Conservation (phyloP, 495 filamentous ascomycete genomes). For the Podospora comata region DNA sequence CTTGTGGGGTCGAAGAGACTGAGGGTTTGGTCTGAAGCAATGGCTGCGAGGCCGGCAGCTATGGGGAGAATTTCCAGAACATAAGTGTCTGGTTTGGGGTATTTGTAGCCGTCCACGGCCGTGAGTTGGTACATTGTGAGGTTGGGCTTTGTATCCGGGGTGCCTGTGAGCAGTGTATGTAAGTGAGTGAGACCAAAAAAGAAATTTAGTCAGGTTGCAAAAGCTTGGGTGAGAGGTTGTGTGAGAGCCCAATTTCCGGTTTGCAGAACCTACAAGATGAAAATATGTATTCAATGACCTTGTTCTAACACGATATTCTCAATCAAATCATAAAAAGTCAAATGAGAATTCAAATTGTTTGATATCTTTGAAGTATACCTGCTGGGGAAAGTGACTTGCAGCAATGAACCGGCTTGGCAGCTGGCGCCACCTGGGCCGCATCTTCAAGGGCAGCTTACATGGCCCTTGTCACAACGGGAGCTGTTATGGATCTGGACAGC, state of each 20-base stretch:
- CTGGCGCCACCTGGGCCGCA: background rate
- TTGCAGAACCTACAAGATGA: background rate
- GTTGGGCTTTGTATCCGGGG: background rate
- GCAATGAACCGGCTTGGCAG: background rate
- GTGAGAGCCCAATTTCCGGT: background rate
- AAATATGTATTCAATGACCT: too few species aligned
- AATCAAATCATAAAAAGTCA: background rate
- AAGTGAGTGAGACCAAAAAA: background rate
- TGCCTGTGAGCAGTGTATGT: background rate
- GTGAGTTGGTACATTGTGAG: conserved; percentile 46
- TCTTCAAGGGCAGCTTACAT: background rate
- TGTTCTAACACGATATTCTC: too few species aligned
- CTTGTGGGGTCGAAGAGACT: conserved; percentile 51
- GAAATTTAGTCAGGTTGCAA: background rate
- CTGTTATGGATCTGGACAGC: conserved; percentile 6
- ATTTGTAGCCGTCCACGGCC: conserved; percentile 41
- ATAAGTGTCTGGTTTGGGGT: conserved; percentile 46
- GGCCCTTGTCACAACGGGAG: background rate
- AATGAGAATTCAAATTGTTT: background rate
- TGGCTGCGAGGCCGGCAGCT: conserved; percentile 43
- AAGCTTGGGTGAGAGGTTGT: background rate
- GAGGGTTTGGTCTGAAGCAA: conserved; percentile 54
- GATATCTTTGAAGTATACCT: background rate
- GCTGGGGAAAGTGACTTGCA: background rate
- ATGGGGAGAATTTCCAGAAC: conserved; percentile 51